phyloP scores from a whole-genome alignment of 1,284 basidiomycete species.

The Malassezia japonica region DNA sequence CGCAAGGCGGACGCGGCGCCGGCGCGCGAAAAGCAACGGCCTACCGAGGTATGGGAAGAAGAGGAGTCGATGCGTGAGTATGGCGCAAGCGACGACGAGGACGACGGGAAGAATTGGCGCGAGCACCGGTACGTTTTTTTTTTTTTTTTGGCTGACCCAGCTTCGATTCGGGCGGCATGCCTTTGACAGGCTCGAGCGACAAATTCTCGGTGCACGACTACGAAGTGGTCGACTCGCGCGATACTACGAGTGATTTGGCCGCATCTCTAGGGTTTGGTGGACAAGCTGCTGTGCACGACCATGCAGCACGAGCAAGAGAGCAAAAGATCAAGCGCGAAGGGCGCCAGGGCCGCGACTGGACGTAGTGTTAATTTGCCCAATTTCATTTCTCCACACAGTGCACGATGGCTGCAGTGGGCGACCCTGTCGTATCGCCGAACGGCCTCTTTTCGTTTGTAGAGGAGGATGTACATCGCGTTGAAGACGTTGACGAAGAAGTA shows the following conservation, averaged over 20 bases:
- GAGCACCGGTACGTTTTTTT: slow-evolving; percentile 16
- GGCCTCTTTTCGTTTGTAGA: not conserved
- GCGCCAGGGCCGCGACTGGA: slow-evolving; percentile 10
- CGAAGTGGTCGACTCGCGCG: slow-evolving; percentile 28
- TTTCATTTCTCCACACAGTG: not conserved
- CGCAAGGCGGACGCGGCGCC: not conserved
- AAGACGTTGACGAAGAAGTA: slow-evolving; percentile 31
- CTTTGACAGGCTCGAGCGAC: slow-evolving; percentile 6
- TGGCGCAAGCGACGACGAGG: slow-evolving; percentile 34
- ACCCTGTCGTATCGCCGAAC: not conserved
- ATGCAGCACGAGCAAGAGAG: not conserved
- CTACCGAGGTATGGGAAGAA: slow-evolving; percentile 12
- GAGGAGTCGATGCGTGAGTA: slow-evolving; percentile 30
- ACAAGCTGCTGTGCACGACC: not conserved
- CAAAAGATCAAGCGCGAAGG: slow-evolving; percentile 1
- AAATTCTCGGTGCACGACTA: slow-evolving; percentile 27
- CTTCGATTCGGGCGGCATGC: slow-evolving; percentile 25
- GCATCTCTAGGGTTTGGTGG: slow-evolving; percentile 10
- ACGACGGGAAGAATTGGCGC: slow-evolving; percentile 17
- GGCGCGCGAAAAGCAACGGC: not conserved
- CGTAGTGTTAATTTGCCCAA: not conserved
- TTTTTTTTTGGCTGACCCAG: slow-evolving; percentile 5
- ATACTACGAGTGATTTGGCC: slow-evolving; percentile 1
- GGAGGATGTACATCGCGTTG: slow-evolving; percentile 9
- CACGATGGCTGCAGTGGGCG: too few species aligned